These are phyloP conservation scores for Acacia pycnantha DNA, from an alignment of 331 rosid genomes.

Conservation along the genomic window DNA sequence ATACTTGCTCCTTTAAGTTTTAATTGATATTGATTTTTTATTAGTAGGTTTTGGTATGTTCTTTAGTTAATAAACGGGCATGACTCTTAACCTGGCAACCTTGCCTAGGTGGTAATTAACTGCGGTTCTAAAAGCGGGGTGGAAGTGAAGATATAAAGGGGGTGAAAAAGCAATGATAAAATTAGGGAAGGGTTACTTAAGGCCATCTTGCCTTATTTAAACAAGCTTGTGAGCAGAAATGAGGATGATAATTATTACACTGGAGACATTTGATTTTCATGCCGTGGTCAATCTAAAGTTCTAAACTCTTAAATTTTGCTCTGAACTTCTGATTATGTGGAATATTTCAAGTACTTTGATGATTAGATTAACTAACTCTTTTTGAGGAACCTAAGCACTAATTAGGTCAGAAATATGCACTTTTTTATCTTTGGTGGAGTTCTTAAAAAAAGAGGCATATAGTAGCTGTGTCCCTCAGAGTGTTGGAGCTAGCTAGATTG, in stretches of 20 bases:
- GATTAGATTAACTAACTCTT: not conserved
- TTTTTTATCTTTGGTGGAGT: not conserved
- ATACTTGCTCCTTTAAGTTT: slow-evolving; percentile 25
- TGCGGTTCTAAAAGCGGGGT: not conserved
- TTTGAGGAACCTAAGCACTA: not conserved
- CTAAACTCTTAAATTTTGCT: not conserved
- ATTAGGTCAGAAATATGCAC: slow-evolving; percentile 7
- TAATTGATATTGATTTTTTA: slow-evolving; percentile 9
- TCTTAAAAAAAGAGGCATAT: not conserved
- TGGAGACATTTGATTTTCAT: slow-evolving; percentile 15
- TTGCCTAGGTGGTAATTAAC: not conserved
- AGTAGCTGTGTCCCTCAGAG: not conserved
- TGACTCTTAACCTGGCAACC: not conserved
- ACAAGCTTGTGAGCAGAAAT: not conserved
- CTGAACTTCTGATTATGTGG: not conserved
- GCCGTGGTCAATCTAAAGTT: not conserved
- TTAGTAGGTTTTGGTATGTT: slow-evolving; percentile 20
- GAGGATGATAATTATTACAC: slow-evolving; percentile 20
- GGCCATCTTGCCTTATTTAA: slow-evolving; percentile 17
- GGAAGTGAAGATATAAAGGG: slow-evolving; percentile 8
- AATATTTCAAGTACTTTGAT: not conserved
- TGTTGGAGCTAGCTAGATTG: not conserved
- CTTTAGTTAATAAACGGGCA: slow-evolving; percentile 14
- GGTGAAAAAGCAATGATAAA: slow-evolving; percentile 11
- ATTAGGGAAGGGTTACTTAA: slow-evolving; percentile 5